Conservation (phyloP, 805 yeast genomes). For the Phaffomyces thermotolerans region DNA sequence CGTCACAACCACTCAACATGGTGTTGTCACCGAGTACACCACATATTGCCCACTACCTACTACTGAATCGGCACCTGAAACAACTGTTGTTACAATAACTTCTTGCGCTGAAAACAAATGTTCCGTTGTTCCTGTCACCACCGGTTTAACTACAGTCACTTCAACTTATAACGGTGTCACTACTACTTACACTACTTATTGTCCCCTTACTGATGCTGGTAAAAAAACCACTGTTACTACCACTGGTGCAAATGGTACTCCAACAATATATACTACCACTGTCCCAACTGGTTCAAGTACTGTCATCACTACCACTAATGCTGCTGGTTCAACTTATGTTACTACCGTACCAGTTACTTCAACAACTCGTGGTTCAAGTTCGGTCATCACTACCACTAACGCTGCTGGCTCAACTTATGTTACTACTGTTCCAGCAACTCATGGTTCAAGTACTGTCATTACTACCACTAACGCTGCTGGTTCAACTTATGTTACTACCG, state of each 20-base stretch:
- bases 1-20: slow-evolving; percentile 20
- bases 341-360: slow-evolving; percentile 7
- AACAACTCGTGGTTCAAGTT: slow-evolving; percentile 5
- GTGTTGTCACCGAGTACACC: slow-evolving; percentile 25
- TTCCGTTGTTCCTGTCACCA: not conserved
- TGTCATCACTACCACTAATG: slow-evolving; percentile 30
- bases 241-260: not conserved
- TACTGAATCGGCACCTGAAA: not conserved
- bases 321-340: slow-evolving; percentile 8
- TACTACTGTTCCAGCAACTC: not conserved
- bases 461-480: slow-evolving; percentile 9
- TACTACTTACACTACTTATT: not conserved
- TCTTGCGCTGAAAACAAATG: not conserved
- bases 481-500: no score
- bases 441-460: not conserved
- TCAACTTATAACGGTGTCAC: not conserved
- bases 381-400: not conserved
- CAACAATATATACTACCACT: not conserved
- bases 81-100: not conserved
- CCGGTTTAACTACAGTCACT: not conserved
- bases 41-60: slow-evolving; percentile 30
- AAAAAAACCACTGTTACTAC: not conserved
- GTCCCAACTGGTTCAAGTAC: slow-evolving; percentile 11
- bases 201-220: not conserved
- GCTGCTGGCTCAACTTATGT: not conserved